phyloP scores from a whole-genome alignment of 352 stramenopile species.

The Phytophthora sansomeana region DNA sequence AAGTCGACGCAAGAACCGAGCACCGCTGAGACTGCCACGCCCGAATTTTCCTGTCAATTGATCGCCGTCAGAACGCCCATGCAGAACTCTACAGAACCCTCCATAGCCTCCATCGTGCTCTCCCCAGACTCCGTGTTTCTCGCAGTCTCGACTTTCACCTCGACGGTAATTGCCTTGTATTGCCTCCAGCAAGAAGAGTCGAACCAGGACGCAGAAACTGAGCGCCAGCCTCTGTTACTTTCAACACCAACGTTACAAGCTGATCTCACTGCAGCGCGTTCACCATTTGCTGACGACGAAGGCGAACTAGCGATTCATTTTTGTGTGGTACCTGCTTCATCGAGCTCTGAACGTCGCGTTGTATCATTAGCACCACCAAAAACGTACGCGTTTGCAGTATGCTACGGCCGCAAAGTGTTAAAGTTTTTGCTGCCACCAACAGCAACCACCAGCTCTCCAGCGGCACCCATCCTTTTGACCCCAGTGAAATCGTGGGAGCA shows the following conservation, averaged over 20 bases:
- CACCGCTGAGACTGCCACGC: not conserved
- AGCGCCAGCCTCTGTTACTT: not conserved
- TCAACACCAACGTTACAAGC: conserved; percentile 22
- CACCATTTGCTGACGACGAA: conserved; percentile 7
- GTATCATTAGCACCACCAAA: conserved; percentile 2
- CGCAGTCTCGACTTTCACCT: conserved; percentile 24
- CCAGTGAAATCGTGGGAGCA: conserved; percentile 43
- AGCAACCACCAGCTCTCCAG: not conserved
- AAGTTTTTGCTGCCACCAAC: conserved; percentile 38
- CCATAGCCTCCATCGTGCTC: conserved; percentile 21
- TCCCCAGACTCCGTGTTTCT: conserved; percentile 40
- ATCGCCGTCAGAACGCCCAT: conserved; percentile 14
- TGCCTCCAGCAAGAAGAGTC: conserved; percentile 2
- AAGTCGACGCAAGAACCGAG: not conserved
- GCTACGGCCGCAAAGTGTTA: conserved; percentile 39
- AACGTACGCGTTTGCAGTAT: conserved; percentile 48
- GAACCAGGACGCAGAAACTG: not conserved
- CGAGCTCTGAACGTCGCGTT: not conserved
- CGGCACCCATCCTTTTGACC: conserved; percentile 2
- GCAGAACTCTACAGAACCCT: conserved; percentile 7
- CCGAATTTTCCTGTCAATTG: conserved; percentile 12
- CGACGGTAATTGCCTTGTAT: conserved; percentile 17
- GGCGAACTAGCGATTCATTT: conserved; percentile 27
- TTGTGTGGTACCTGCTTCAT: conserved; percentile 25
- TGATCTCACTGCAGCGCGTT: conserved; percentile 21